Evolutionary conservation across 2,329 filamentous ascomycete genomes (phyloP).

Genomic region (Aspergillus latus): DNA sequence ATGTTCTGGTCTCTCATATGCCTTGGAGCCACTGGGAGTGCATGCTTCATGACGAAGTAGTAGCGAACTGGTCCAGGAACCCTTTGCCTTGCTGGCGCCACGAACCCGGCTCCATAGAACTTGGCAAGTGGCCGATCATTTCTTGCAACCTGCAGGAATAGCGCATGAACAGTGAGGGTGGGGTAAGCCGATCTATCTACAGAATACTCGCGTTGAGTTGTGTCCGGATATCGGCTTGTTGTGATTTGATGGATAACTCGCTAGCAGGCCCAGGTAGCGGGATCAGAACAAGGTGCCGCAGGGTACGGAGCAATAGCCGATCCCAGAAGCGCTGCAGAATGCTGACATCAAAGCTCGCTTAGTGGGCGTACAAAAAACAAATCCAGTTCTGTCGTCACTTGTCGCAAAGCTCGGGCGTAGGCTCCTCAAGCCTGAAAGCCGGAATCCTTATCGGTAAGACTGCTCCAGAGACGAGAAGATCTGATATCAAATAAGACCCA

Average conservation of each 20-base stretch:
- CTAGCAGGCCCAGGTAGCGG: neutral
- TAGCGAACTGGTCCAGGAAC: neutral
- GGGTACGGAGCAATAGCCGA: no score
- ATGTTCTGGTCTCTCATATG: neutral
- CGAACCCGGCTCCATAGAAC: conserved; percentile 1
- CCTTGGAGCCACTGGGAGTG: neutral
- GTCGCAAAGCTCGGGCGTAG: conserved; percentile 5
- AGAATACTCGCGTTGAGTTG: neutral
- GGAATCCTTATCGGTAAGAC: conserved; percentile 14
- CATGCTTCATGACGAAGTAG: neutral
- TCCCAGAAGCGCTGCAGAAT: neutral
- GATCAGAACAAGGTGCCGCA: neutral
- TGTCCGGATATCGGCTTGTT: neutral
- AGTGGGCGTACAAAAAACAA: neutral
- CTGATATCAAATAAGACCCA: conserved; percentile 9
- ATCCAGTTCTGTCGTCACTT: neutral
- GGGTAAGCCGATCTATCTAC: neutral
- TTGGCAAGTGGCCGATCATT: conserved; percentile 12
- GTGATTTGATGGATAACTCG: conserved; percentile 3
- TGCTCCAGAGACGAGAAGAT: neutral
- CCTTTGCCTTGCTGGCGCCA: neutral
- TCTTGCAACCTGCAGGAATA: conserved; percentile 13
- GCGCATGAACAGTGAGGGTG: neutral
- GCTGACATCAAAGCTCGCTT: neutral
- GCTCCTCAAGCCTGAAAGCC: conserved; percentile 9